These are phyloP conservation scores for Nakazawaea siamensis DNA, from an alignment of 805 yeast species.

Conservation along the genomic window DNA sequence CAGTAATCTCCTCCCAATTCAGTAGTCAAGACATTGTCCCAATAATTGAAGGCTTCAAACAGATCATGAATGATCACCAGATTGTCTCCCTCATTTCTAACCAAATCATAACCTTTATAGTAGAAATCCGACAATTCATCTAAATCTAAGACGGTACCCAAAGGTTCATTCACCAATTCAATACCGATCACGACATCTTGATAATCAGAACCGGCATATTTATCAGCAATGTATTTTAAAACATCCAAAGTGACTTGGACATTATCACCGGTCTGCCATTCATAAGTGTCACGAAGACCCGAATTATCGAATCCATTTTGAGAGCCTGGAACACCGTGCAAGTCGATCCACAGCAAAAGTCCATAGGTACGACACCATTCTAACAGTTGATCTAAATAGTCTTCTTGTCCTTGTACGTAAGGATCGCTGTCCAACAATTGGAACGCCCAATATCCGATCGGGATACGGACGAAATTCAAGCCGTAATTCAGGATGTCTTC, in stretches of 20 bases:
- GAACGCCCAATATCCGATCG: conserved; percentile 81
- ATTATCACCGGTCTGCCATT: conserved; percentile 36
- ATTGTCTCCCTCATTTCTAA: conserved; percentile 30
- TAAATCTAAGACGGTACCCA: conserved; percentile 43
- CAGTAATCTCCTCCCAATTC: conserved; percentile 28
- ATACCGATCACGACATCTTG: conserved; percentile 60
- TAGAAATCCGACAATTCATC: conserved; percentile 30
- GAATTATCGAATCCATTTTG: conserved; percentile 85
- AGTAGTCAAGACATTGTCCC: conserved; percentile 37
- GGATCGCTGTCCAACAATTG: conserved; percentile 44
- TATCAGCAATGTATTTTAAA: conserved; percentile 38
- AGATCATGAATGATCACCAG: conserved; percentile 61
- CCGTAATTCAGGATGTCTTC: conserved; percentile 41
- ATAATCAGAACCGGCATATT: conserved; percentile 39
- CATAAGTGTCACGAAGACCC: conserved; percentile 48
- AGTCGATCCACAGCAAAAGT: conserved; percentile 63
- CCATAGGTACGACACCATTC: conserved; percentile 57
- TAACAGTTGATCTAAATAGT: conserved; percentile 55
- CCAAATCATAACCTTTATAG: conserved; percentile 31
- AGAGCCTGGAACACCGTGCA: conserved; percentile 80
- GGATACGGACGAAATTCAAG: conserved; percentile 65
- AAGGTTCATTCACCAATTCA: conserved; percentile 67
- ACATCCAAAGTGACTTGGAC: conserved; percentile 40
- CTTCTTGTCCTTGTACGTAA: conserved; percentile 57
- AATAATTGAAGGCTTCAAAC: conserved; percentile 44